A percentile compares a stretch with the other conserved stretches of the same genome.
phyloP scores from a whole-genome alignment of 2,329 filamentous ascomycete genomes.

The Colletotrichum echinochloae region DNA sequence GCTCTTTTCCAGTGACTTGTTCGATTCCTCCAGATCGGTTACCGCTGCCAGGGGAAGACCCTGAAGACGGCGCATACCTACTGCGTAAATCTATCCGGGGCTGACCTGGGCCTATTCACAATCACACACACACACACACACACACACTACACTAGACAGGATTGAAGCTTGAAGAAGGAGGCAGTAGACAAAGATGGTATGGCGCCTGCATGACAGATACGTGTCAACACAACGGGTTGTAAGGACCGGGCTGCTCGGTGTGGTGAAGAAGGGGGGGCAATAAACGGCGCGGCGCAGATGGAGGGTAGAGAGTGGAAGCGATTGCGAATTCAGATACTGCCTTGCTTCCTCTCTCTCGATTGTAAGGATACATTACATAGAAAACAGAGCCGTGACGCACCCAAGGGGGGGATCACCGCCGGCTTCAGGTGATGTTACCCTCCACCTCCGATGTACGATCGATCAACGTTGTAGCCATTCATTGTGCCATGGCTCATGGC shows the following conservation, averaged over 20 bases:
- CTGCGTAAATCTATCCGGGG: conserved; percentile 10
- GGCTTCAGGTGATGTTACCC: conserved; percentile 3
- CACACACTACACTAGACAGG: background rate
- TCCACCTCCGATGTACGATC: conserved; percentile 5
- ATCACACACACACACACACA: no score
- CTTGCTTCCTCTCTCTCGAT: background rate
- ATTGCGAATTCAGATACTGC: background rate
- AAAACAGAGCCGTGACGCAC: background rate
- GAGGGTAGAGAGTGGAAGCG: background rate
- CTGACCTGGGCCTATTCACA: background rate
- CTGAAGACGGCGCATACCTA: conserved; percentile 10
- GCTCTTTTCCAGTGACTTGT: background rate
- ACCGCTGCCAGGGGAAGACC: background rate
- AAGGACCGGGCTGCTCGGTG: background rate
- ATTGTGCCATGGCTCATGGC: no score
- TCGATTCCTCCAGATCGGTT: background rate
- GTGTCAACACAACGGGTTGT: background rate
- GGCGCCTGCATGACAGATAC: conserved; percentile 4
- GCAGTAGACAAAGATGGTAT: background rate
- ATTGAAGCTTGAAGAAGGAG: background rate
- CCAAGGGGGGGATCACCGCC: background rate
- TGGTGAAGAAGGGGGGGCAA: background rate
- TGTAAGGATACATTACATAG: background rate
- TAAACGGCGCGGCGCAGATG: background rate
- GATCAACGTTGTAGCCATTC: background rate